A percentile compares a stretch with the other conserved stretches of the same genome.
These are phyloP conservation scores for Xanthoconium stramineum DNA, from an alignment of 768 basidiomycete genomes.

Conservation along the genomic window DNA sequence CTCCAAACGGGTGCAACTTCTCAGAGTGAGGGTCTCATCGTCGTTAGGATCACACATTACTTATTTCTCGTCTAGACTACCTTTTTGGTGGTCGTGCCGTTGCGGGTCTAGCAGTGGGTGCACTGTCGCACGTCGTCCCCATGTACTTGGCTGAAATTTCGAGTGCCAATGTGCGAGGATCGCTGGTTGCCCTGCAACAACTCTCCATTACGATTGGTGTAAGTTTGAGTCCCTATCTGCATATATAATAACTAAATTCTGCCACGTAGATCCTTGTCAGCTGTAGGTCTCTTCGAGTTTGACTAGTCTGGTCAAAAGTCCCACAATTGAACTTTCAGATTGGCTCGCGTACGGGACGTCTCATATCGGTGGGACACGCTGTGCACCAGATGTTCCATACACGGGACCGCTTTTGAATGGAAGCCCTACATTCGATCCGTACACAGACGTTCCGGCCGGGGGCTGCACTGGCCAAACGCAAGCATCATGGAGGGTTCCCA, in stretches of 20 bases:
- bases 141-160: constrained; percentile 41
- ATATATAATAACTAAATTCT: neutral
- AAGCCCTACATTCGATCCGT: constrained; percentile 28
- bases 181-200: constrained; percentile 1
- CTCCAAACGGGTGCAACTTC: constrained; percentile 32
- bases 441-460: constrained; percentile 28
- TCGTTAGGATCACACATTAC: neutral
- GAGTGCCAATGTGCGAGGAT: constrained; percentile 36
- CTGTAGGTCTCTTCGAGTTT: constrained; percentile 17
- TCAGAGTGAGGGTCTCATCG: constrained; percentile 6
- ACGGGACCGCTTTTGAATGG: constrained; percentile 31
- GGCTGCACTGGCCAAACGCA: constrained; percentile 31
- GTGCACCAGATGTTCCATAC: constrained; percentile 28
- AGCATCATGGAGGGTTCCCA: constrained; percentile 35
- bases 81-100: constrained; percentile 31
- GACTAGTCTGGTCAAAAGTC: neutral
- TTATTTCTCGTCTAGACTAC: constrained; percentile 13
- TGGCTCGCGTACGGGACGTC: constrained; percentile 34
- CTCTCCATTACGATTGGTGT: constrained; percentile 33
- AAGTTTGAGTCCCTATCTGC: constrained; percentile 2
- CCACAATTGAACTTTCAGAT: constrained; percentile 14
- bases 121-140: constrained; percentile 24
- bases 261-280: constrained; percentile 28
- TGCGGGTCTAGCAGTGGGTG: constrained; percentile 18
- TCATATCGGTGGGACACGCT: constrained; percentile 33